Conservation (phyloP, 1,284 basidiomycete genomes). For the Cerioporus squamosus region DNA sequence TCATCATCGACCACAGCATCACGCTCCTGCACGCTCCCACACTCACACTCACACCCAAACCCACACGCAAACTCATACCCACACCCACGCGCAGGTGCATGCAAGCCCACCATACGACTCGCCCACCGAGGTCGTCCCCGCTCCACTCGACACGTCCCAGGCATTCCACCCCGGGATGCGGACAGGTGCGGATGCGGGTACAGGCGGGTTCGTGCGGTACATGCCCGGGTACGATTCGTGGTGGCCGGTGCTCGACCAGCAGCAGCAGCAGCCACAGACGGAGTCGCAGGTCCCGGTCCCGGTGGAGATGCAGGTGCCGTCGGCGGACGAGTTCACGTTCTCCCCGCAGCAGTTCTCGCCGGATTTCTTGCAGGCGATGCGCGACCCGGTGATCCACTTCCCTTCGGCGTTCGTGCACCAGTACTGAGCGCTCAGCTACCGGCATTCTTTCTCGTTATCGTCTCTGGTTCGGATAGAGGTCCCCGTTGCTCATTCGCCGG, state of each 20-base stretch:
- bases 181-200: not conserved
- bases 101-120: too few relatives aligned
- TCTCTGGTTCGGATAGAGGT: too few relatives aligned
- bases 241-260: constrained; percentile 16
- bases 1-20: too few relatives aligned
- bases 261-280: not conserved
- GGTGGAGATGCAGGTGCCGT: constrained; percentile 8
- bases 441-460: too few relatives aligned
- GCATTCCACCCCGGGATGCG: not conserved
- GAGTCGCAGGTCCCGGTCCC: not conserved
- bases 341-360: constrained; percentile 22
- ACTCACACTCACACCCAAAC: too few relatives aligned
- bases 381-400: constrained; percentile 28
- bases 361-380: constrained; percentile 27
- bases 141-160: not conserved
- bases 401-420: constrained; percentile 18
- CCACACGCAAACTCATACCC: too few relatives aligned
- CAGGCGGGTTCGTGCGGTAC: constrained; percentile 1
- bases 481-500: too few relatives aligned
- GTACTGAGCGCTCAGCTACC: too few relatives aligned
- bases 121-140: too few relatives aligned
- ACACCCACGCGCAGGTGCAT: too few relatives aligned
- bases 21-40: too few relatives aligned
- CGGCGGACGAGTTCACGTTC: constrained; percentile 26
- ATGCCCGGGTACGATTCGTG: constrained; percentile 24